phyloP scores from a whole-genome alignment of 139 green algal genomes.

The Haematococcus lacustris region DNA sequence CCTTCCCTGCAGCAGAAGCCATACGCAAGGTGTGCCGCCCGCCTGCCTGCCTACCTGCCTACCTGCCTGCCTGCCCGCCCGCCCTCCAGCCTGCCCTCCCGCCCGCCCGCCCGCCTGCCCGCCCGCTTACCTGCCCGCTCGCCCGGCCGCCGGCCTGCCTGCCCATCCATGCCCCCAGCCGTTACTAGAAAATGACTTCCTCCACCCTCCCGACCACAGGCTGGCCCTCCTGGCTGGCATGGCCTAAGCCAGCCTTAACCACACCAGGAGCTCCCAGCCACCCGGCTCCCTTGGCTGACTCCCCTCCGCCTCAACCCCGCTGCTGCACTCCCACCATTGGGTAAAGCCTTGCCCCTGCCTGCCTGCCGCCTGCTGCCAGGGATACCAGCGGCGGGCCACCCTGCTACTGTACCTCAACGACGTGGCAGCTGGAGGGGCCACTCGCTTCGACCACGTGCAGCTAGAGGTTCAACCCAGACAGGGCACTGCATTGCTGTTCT shows the following conservation, averaged over 20 bases:
- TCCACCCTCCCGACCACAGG: not conserved
- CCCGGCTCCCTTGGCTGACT: not conserved
- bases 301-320: not conserved
- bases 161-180: not conserved
- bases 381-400: slow-evolving; percentile 68
- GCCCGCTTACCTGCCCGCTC: too few species aligned
- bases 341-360: too few species aligned
- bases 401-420: slow-evolving; percentile 74
- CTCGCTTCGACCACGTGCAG: slow-evolving; percentile 45
- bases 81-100: too few species aligned
- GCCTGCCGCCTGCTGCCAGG: slow-evolving; percentile 40
- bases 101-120: too few species aligned
- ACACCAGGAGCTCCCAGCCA: not conserved
- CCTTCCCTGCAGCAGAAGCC: slow-evolving; percentile 32
- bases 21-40: not conserved
- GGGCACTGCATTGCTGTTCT: slow-evolving; percentile 54
- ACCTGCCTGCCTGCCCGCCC: too few species aligned
- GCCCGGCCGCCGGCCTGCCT: not conserved
- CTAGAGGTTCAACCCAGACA: slow-evolving; percentile 32
- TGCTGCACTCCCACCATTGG: too few species aligned
- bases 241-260: not conserved
- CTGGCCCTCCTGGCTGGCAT: not conserved
- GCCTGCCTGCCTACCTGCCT: too few species aligned
- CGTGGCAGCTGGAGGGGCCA: slow-evolving; percentile 38
- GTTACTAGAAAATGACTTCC: not conserved